Evolutionary conservation across 371 early-diverging fungal species (phyloP).

Genomic region (Rhizopus stolonifer): DNA sequence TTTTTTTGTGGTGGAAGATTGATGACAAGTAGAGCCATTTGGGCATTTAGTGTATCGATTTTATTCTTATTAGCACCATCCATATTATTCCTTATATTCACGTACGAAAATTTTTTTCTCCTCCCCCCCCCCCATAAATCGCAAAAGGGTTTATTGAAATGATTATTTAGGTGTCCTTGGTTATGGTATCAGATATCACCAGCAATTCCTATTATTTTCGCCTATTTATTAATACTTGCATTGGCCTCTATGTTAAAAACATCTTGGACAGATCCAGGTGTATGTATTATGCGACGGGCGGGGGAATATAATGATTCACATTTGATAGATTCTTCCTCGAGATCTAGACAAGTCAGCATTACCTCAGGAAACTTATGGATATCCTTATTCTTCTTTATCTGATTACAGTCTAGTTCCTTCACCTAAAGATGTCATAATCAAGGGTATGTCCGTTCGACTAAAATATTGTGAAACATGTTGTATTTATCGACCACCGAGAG

Average conservation of each 20-base stretch:
- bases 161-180: conserved; percentile 62
- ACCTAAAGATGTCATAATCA: conserved; percentile 63
- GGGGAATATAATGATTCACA: neutral
- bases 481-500: conserved; percentile 89
- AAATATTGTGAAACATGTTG: conserved; percentile 91
- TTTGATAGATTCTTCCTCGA: conserved; percentile 63
- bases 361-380: conserved; percentile 5
- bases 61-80: conserved; percentile 66
- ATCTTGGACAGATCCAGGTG: conserved; percentile 90
- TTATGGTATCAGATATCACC: conserved; percentile 65
- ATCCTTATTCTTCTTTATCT: conserved; percentile 20
- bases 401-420: conserved; percentile 31
- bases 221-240: conserved; percentile 64
- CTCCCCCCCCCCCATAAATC: no score
- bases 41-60: conserved; percentile 68
- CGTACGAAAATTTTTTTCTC: no score
- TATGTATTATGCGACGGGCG: conserved; percentile 18
- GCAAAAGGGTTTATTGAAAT: no score
- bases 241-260: conserved; percentile 77
- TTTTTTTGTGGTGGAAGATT: conserved; percentile 72
- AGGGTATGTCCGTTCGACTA: conserved; percentile 59
- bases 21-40: conserved; percentile 67
- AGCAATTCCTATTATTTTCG: conserved; percentile 70
- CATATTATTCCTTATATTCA: conserved; percentile 68
- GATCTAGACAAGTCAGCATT: conserved; percentile 52